phyloP scores from a whole-genome alignment of 2,329 filamentous ascomycete species.

The Lasiodiplodia citricola region DNA sequence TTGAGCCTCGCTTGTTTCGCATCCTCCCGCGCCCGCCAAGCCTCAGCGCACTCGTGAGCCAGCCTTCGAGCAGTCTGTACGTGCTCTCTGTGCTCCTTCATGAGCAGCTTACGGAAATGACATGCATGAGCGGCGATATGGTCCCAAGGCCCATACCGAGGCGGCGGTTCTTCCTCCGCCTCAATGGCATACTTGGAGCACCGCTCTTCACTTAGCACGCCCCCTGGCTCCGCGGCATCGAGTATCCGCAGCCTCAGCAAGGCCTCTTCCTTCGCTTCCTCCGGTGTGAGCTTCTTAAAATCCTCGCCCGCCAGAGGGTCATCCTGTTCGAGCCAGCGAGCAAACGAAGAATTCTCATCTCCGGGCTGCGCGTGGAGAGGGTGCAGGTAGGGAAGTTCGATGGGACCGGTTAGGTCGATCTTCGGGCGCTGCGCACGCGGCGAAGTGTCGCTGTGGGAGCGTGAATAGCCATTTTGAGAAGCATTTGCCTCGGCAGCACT shows the following conservation, averaged over 20 bases:
- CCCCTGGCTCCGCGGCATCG: conserved; percentile 74
- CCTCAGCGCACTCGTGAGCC: conserved; percentile 77
- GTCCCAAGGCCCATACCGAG: conserved; percentile 86
- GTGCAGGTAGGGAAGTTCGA: conserved; percentile 54
- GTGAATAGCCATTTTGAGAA: conserved; percentile 4
- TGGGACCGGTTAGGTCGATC: conserved; percentile 59
- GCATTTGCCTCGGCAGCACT: conserved; percentile 1
- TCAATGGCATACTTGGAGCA: conserved; percentile 78
- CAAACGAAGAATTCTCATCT: conserved; percentile 57
- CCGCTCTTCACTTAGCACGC: conserved; percentile 71
- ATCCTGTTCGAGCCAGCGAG: conserved; percentile 68
- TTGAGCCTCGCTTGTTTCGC: conserved; percentile 20
- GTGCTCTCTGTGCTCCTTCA: conserved; percentile 79
- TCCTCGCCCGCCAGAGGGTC: conserved; percentile 54
- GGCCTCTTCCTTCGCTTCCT: conserved; percentile 64
- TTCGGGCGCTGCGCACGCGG: conserved; percentile 41
- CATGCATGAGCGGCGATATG: conserved; percentile 80
- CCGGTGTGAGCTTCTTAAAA: conserved; percentile 39
- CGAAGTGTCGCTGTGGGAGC: not conserved
- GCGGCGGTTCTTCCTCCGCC: conserved; percentile 72
- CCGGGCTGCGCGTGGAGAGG: conserved; percentile 55
- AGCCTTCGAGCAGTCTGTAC: conserved; percentile 76
- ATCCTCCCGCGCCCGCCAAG: conserved; percentile 73
- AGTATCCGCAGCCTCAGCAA: conserved; percentile 71
- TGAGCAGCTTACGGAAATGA: conserved; percentile 80